Conservation (phyloP, 345 rosid genomes). For the Mercurialis annua region DNA sequence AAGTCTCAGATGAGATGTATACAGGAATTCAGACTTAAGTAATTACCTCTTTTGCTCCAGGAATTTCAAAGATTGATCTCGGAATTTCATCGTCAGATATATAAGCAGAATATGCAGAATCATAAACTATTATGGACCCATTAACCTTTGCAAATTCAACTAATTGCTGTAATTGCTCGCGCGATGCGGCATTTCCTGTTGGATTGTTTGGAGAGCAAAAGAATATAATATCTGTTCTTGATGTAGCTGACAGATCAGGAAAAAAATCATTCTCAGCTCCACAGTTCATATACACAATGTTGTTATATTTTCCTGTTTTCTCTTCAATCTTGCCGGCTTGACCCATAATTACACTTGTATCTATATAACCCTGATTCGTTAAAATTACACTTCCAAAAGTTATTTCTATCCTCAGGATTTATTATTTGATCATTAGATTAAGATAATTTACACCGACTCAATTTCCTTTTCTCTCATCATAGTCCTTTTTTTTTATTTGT, state of each 20-base stretch:
- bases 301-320: conserved; percentile 49
- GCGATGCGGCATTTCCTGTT: conserved; percentile 69
- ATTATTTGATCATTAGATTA: too few relatives aligned
- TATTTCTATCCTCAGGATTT: too few relatives aligned
- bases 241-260: conserved; percentile 49
- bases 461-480: too few relatives aligned
- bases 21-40: background rate
- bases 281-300: conserved; percentile 69
- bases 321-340: conserved; percentile 57
- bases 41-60: conserved; percentile 83
- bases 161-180: conserved; percentile 52
- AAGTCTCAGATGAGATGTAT: background rate
- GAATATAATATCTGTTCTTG: conserved; percentile 78
- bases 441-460: too few relatives aligned
- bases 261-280: conserved; percentile 55
- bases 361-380: conserved; percentile 67
- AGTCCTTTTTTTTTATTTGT: too few relatives aligned
- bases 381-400: too few relatives aligned
- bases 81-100: conserved; percentile 71
- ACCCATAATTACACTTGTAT: conserved; percentile 73
- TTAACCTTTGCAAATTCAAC: conserved; percentile 71
- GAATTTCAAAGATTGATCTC: conserved; percentile 75
- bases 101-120: conserved; percentile 75
- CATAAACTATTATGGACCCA: conserved; percentile 68
- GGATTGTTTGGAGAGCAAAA: conserved; percentile 95